phyloP scores from a whole-genome alignment of 257 asterid genomes.

The Catharanthus roseus region DNA sequence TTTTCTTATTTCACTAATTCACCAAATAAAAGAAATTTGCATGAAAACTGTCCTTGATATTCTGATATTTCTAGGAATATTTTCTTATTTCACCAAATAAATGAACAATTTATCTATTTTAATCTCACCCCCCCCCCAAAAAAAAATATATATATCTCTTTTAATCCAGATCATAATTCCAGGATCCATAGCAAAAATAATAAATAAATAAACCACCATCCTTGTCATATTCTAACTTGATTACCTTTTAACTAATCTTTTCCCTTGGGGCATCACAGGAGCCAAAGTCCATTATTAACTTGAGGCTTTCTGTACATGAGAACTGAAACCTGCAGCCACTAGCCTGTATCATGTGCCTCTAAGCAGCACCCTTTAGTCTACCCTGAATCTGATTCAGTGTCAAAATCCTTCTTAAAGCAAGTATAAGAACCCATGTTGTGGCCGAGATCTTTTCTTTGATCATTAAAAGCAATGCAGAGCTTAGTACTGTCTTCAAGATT shows the following conservation, averaged over 20 bases:
- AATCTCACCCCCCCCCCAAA: no score
- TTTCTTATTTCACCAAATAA: background rate
- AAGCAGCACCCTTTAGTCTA: constrained; percentile 28
- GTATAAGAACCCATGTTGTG: constrained; percentile 37
- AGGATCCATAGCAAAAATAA: background rate
- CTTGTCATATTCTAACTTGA: background rate
- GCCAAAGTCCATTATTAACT: constrained; percentile 2
- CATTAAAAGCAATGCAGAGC: constrained; percentile 45
- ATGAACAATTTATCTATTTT: background rate
- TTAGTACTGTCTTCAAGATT: constrained; percentile 42
- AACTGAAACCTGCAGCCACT: constrained; percentile 1
- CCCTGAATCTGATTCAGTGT: constrained; percentile 21
- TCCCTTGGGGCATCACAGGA: background rate
- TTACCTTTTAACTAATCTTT: background rate
- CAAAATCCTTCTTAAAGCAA: constrained; percentile 27
- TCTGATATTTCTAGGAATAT: background rate
- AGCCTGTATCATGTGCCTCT: background rate
- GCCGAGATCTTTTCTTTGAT: constrained; percentile 44
- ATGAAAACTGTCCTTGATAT: background rate
- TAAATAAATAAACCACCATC: no score
- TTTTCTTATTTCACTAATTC: background rate
- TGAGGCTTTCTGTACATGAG: background rate
- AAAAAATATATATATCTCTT: no score
- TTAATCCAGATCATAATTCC: background rate
- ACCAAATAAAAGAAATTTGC: background rate